Evolutionary conservation across 2,329 filamentous ascomycete genomes (phyloP), one percentile per base, ranked within the genome.

Genomic region (Neophaeococcomyces aloes): DNA sequence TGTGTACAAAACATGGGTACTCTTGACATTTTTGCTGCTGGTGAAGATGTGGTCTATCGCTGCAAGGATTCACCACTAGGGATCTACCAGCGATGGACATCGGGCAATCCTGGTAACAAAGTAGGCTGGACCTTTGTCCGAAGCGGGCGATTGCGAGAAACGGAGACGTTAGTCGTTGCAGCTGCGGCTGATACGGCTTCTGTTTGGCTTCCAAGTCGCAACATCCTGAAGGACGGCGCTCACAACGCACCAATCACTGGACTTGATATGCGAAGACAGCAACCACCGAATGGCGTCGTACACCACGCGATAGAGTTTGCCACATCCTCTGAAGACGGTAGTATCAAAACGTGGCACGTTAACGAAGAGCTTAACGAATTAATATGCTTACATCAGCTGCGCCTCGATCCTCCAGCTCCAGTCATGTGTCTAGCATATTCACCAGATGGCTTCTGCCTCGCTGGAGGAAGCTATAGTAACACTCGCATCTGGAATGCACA

Each of bases 401-500:
- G 48, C 13, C 47, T 55, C n/a, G 53, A 50, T 11, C 44, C 45
- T 23, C 33, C 46, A 15, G 47, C 54, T 18, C 65, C 67, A 4
- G 60, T 66, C 36, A 59, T 70, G 33, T 59, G 62, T 2, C 55
- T 65, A 37, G 57, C 61, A 25, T 70, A 70, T 49, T 69, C 68
- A 4, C 65, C 67, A 1, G 67, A 71, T 49, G 67, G 68, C 8
- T 68, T 65, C 43, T 64, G 65, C 25, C 53, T 71, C 27, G 62
- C 65, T 29, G 68, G 65, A 33, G 66, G 65, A 17, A 66, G 63
- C 48, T 62, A 64, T 37, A 62, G 67, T 41, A 59, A 55, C 38
- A 52, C 69, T 18, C 63, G 64, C 15, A 67, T 71, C 19, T 71
- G 68, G 68, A 68, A 66, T 48, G 61, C 60, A 29, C 66, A 69